Evolutionary conservation across 805 yeast species (phyloP).

Genomic region (Torulaspora indica): DNA sequence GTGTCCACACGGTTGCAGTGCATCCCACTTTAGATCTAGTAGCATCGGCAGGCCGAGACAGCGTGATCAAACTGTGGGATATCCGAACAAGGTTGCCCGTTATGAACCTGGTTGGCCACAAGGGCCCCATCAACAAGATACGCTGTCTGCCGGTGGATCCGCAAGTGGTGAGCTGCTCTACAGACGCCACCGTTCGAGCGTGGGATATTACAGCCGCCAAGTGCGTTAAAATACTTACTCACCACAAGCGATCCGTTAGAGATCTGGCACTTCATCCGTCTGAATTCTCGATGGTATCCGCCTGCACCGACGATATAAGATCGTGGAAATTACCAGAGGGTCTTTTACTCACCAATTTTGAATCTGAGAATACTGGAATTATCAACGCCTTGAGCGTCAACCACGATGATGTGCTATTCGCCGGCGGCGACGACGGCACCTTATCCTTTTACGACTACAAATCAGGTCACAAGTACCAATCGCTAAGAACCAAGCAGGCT

Average conservation of each 20-base stretch:
- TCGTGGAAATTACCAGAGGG: slow-evolving; percentile 85
- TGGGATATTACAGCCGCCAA: slow-evolving; percentile 85
- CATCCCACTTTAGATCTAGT: slow-evolving; percentile 84
- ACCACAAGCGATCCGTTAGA: slow-evolving; percentile 78
- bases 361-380: slow-evolving; percentile 40
- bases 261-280: slow-evolving; percentile 63
- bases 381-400: slow-evolving; percentile 67
- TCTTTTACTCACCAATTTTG: slow-evolving; percentile 54
- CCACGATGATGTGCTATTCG: slow-evolving; percentile 57
- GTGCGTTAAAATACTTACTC: slow-evolving; percentile 67
- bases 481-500: slow-evolving; percentile 46
- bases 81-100: slow-evolving; percentile 72
- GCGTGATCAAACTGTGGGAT: slow-evolving; percentile 89
- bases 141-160: slow-evolving; percentile 70
- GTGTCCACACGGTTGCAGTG: slow-evolving; percentile 74
- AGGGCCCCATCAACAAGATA: slow-evolving; percentile 66
- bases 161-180: slow-evolving; percentile 75
- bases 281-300: slow-evolving; percentile 73
- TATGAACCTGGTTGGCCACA: slow-evolving; percentile 78
- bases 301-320: slow-evolving; percentile 72
- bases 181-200: slow-evolving; percentile 78
- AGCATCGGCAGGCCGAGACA: slow-evolving; percentile 86
- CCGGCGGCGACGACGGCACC: slow-evolving; percentile 82
- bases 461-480: slow-evolving; percentile 60
- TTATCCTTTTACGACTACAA: slow-evolving; percentile 75